Evolutionary conservation across 1,284 basidiomycete genomes (phyloP).

Genomic region (Ganoderma multipileum): DNA sequence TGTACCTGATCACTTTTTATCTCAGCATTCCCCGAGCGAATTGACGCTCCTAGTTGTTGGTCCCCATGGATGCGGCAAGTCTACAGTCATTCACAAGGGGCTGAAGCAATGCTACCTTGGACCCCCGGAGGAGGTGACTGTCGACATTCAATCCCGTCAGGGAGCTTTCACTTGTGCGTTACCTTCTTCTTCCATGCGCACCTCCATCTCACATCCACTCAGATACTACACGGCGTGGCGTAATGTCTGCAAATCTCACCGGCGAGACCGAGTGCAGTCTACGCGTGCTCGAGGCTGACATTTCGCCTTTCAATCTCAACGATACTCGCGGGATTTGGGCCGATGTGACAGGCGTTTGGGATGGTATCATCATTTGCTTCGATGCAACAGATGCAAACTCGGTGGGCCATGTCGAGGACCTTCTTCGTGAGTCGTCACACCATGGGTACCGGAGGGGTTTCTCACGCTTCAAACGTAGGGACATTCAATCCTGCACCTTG

Average conservation of each 20-base stretch:
- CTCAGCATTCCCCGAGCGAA: slow-evolving; percentile 30
- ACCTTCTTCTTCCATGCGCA: neutral
- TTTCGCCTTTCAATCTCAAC: slow-evolving; percentile 37
- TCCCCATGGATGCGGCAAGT: slow-evolving; percentile 74
- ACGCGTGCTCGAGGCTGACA: slow-evolving; percentile 65
- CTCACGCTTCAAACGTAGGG: slow-evolving; percentile 45
- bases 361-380: slow-evolving; percentile 79
- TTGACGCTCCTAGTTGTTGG: slow-evolving; percentile 73
- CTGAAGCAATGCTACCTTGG: slow-evolving; percentile 63
- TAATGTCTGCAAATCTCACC: slow-evolving; percentile 46
- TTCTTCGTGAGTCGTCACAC: slow-evolving; percentile 59
- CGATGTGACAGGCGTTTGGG: slow-evolving; percentile 60
- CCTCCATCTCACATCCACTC: neutral
- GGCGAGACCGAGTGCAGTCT: slow-evolving; percentile 46
- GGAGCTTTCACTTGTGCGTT: slow-evolving; percentile 36
- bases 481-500: slow-evolving; percentile 61
- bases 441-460: neutral
- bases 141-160: slow-evolving; percentile 31
- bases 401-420: slow-evolving; percentile 64
- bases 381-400: slow-evolving; percentile 67
- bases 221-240: slow-evolving; percentile 61
- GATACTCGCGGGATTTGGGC: slow-evolving; percentile 41
- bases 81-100: slow-evolving; percentile 71
- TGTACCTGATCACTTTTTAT: neutral
- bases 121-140: slow-evolving; percentile 47